Percentiles rank a stretch among this genome's conserved stretches.
Conservation (phyloP, 164 flowering plant species). For the Houttuynia cordata region DNA sequence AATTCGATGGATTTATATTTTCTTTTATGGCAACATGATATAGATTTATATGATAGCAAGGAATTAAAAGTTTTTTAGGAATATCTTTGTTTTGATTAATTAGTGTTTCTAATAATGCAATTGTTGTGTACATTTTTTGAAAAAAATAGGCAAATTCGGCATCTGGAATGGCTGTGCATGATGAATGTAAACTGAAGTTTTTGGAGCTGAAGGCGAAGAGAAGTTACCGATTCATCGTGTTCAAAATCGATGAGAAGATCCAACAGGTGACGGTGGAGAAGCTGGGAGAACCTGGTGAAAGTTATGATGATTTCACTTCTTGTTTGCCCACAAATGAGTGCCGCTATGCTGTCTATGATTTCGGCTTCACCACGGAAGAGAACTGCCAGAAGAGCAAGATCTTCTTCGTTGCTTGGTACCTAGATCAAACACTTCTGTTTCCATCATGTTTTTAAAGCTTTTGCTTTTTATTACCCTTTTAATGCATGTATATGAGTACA, state of each 20-base stretch:
- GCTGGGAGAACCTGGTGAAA: slow-evolving; percentile 44
- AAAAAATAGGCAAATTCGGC: slow-evolving; percentile 49
- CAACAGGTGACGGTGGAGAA: slow-evolving; percentile 59
- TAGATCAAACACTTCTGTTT: not conserved
- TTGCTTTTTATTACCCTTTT: too few relatives aligned
- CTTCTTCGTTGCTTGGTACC: slow-evolving; percentile 76
- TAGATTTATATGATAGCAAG: not conserved
- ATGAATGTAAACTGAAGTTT: slow-evolving; percentile 66
- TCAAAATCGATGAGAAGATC: slow-evolving; percentile 46
- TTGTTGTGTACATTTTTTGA: too few relatives aligned
- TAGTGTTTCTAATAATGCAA: too few relatives aligned
- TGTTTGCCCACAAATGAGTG: slow-evolving; percentile 61
- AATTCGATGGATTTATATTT: too few relatives aligned
- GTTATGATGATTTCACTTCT: slow-evolving; percentile 49
- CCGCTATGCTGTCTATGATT: slow-evolving; percentile 71
- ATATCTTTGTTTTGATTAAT: not conserved
- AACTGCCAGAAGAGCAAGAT: slow-evolving; percentile 88
- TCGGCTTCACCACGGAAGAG: slow-evolving; percentile 65
- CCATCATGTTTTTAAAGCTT: not conserved
- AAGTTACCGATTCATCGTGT: slow-evolving; percentile 47
- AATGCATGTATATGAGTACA: too few relatives aligned
- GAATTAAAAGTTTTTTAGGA: not conserved
- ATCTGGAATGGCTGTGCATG: slow-evolving; percentile 76
- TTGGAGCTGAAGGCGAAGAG: slow-evolving; percentile 64
- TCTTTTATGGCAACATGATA: too few relatives aligned